Evolutionary conservation across 148 eudicot genomes (phyloP).

Genomic region (Silene uniflora): DNA sequence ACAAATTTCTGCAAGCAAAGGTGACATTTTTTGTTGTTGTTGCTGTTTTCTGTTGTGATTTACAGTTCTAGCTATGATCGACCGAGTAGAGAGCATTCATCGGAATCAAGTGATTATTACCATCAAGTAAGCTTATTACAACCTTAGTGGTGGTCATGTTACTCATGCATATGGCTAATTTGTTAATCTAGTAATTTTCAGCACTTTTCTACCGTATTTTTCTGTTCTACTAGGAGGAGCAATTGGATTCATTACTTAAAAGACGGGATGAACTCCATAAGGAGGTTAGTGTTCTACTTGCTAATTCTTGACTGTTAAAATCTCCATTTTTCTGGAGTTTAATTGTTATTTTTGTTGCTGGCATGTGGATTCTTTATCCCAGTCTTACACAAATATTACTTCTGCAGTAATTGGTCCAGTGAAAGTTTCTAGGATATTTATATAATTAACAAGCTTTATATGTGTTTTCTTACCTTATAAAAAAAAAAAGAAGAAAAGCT

Average conservation of each 20-base stretch:
- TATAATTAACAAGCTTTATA: not conserved
- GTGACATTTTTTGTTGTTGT: not conserved
- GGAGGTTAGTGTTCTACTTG: constrained; percentile 48
- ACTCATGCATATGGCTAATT: not conserved
- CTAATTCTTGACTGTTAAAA: not conserved
- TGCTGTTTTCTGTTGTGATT: not conserved
- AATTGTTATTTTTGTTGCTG: constrained; percentile 1
- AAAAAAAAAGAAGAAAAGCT: no score
- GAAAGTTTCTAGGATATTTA: not conserved
- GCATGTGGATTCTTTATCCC: not conserved
- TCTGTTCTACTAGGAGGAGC: constrained; percentile 35
- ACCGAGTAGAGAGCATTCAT: constrained; percentile 53
- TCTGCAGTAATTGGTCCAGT: not conserved
- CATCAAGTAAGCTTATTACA: constrained; percentile 37
- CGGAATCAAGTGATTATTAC: constrained; percentile 50
- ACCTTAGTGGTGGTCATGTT: not conserved
- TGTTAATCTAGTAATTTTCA: constrained; percentile 5
- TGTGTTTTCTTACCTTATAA: not conserved
- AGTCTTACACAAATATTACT: not conserved
- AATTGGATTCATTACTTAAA: constrained; percentile 41
- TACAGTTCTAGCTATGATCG: constrained; percentile 49
- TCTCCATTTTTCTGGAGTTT: not conserved
- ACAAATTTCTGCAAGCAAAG: constrained; percentile 5
- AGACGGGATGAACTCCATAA: constrained; percentile 60
- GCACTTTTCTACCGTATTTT: constrained; percentile 14